Evolutionary conservation across 2,329 filamentous ascomycete genomes (phyloP).

Genomic region (Diaporthe caulivora): DNA sequence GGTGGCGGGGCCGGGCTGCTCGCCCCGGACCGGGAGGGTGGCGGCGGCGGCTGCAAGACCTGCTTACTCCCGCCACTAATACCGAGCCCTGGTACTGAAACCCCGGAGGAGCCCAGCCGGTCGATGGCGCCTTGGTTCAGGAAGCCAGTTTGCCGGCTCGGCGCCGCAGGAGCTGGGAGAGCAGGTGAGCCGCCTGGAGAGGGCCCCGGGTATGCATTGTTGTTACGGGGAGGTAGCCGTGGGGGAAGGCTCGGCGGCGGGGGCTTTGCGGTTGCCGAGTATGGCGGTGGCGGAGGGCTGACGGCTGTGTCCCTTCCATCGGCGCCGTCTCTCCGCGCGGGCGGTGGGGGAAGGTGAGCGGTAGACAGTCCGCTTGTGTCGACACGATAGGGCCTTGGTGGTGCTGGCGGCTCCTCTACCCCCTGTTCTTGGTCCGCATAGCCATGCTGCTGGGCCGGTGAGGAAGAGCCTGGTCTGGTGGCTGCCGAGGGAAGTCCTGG

Average conservation of each 20-base stretch:
- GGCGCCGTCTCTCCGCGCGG: constrained; percentile 63
- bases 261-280: constrained; percentile 36
- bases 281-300: constrained; percentile 45
- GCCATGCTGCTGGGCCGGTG: constrained; percentile 48
- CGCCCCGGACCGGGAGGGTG: constrained; percentile 34
- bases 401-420: constrained; percentile 54
- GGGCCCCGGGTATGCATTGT: constrained; percentile 55
- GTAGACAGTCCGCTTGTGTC: constrained; percentile 81
- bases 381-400: constrained; percentile 74
- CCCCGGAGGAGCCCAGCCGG: constrained; percentile 78
- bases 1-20: constrained; percentile 33
- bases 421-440: constrained; percentile 48
- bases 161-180: constrained; percentile 3
- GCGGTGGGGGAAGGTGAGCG: constrained; percentile 77
- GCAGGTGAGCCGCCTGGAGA: constrained; percentile 41
- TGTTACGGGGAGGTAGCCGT: constrained; percentile 67
- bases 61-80: constrained; percentile 58
- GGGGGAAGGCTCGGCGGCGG: constrained; percentile 80
- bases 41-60: constrained; percentile 43
- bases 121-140: constrained; percentile 70
- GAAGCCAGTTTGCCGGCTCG: constrained; percentile 44
- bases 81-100: constrained; percentile 82
- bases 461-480: constrained; percentile 49
- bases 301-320: constrained; percentile 46
- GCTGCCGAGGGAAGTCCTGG: constrained; percentile 39